These are phyloP conservation scores for Pichia cabralensis DNA, from an alignment of 805 yeast species.

Conservation along the genomic window DNA sequence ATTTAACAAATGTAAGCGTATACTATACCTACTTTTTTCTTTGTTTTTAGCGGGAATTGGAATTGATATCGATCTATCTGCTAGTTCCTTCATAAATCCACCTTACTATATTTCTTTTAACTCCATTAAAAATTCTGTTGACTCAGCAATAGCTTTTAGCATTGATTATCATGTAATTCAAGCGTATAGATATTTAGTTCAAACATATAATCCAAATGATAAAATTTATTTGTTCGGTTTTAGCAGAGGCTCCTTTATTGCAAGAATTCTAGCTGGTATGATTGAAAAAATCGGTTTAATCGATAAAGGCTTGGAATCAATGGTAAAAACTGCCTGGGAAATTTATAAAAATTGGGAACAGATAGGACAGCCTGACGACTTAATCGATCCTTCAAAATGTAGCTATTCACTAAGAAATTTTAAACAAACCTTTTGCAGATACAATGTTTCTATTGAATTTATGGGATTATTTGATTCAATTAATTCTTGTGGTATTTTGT, in stretches of 20 bases:
- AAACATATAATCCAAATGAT: constrained; percentile 39
- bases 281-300: constrained; percentile 53
- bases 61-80: constrained; percentile 34
- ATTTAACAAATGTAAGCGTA: no score
- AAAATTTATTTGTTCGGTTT: constrained; percentile 49
- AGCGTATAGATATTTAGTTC: constrained; percentile 46
- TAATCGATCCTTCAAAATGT: constrained; percentile 23
- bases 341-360: constrained; percentile 51
- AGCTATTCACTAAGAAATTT: constrained; percentile 44
- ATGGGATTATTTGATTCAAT: constrained; percentile 67
- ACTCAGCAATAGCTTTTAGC: constrained; percentile 37
- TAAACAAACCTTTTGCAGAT: constrained; percentile 39
- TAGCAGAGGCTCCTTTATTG: constrained; percentile 55
- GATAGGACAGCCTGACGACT: constrained; percentile 42
- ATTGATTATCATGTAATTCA: constrained; percentile 47
- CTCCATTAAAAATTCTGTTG: constrained; percentile 11
- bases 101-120: constrained; percentile 2
- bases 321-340: constrained; percentile 53
- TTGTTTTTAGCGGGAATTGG: constrained; percentile 45
- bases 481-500: constrained; percentile 51
- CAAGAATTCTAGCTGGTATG: constrained; percentile 57
- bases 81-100: constrained; percentile 11
- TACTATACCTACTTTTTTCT: no score
- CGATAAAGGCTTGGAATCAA: constrained; percentile 42
- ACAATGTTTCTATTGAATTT: constrained; percentile 37